Base-by-base conservation (phyloP, 495 filamentous ascomycete species). In the Pyrenula massariospora region DNA sequence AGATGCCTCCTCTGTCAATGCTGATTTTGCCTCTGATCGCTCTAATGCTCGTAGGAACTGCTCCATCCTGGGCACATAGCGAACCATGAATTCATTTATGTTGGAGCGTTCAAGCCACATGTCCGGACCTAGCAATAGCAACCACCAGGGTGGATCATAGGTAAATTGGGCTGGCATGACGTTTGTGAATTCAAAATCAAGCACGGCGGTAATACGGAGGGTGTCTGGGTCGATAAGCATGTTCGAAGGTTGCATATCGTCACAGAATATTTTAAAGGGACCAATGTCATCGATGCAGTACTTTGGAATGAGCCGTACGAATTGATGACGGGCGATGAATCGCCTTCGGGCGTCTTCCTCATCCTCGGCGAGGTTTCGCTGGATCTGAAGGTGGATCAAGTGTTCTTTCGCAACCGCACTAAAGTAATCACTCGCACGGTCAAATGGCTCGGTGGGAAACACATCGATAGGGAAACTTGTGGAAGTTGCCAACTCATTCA, bases 121-220 rank as follows among this genome's bases (percentile, higher is more conserved):
- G 22, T 74, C 73, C 0, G 70, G 68, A 12, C 23, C 20, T 15
- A 68, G 57, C 2, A 75, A 54, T 8, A 76, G 63, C 12, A 75
- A 65, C 72, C 73, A 77, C 72, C 70, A 74, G 2, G 71, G 69
- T 21, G 69, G 66, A 54, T 67, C 66, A 31, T 65, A 62, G 23
- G 60, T 58, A 57, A 77, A 75, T 54, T 74, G 64, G 15, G 64
- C 59, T 12, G 68, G 72, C n/a, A 63, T 70, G 22, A 59, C 64
- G 53, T 75, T 74, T n/a, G 70, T 58, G 53, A 73, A 76, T 59
- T 73, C 70, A 67, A 70, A 74, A 57, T 72, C 72, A 55, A 69
- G 60, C 36, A 66, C 59, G 22, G 53, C 61, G 15, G 65, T 54
- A 22, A 54, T 50, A 23, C 56, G 57, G 20, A 48, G 52, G 48